Conservation (phyloP, 2,329 filamentous ascomycete genomes). For the Albophoma yamanashiensis region DNA sequence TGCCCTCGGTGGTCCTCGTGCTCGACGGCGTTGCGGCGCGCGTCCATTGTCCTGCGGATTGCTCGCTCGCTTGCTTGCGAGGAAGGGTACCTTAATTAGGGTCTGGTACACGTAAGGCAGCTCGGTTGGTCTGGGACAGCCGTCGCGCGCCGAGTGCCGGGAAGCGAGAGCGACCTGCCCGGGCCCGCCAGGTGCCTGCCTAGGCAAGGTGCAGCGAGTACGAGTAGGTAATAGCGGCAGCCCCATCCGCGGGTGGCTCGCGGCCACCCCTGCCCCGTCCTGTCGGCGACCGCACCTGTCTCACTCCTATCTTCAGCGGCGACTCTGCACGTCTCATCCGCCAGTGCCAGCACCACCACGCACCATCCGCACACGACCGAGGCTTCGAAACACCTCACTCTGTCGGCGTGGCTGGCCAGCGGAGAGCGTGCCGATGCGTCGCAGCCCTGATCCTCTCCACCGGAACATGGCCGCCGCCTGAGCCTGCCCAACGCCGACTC, state of each 20-base stretch:
- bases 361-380: not conserved
- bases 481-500: not conserved
- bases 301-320: conserved; percentile 1
- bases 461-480: not conserved
- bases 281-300: not conserved
- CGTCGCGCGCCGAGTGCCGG: not conserved
- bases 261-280: not conserved
- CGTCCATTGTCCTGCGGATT: not conserved
- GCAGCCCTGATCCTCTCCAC: not conserved
- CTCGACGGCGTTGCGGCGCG: not conserved
- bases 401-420: not conserved
- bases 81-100: no score
- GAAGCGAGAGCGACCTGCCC: not conserved
- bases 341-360: not conserved
- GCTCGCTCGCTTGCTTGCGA: not conserved
- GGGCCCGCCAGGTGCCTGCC: not conserved
- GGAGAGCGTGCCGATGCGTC: not conserved
- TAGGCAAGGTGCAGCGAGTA: not conserved
- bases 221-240: not conserved
- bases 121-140: no score
- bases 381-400: not conserved
- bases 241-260: not conserved
- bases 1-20: no score
- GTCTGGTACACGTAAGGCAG: no score
- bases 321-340: not conserved